Conservation (phyloP, 768 basidiomycete genomes). For the Stropharia rugosoannulata region DNA sequence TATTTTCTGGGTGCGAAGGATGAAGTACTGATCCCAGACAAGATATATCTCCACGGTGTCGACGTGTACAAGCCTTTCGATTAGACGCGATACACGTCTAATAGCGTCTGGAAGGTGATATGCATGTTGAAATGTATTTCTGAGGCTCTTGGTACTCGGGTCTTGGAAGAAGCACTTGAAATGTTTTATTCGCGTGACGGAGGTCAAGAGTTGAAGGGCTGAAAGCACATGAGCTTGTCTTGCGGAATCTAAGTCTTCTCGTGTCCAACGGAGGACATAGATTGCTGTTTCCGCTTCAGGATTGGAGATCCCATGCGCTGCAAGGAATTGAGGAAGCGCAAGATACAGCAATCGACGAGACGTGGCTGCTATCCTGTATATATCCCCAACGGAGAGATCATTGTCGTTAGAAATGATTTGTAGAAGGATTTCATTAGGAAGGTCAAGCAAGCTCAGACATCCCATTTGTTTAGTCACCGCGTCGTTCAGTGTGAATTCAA, state of each 20-base stretch:
- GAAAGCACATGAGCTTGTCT: constrained; percentile 12
- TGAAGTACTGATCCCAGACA: constrained; percentile 20
- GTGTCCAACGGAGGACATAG: constrained; percentile 15
- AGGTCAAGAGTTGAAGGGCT: constrained; percentile 10
- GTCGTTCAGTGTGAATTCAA: neutral
- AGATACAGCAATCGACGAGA: constrained; percentile 10
- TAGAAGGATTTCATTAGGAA: constrained; percentile 19
- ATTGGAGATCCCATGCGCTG: constrained; percentile 12
- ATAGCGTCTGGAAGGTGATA: constrained; percentile 18
- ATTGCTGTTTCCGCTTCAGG: constrained; percentile 13
- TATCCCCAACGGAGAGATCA: constrained; percentile 11
- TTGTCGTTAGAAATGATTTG: constrained; percentile 9
- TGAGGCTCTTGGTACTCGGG: constrained; percentile 9
- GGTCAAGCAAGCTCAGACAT: constrained; percentile 6
- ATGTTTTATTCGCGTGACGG: constrained; percentile 11
- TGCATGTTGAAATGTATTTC: constrained; percentile 16
- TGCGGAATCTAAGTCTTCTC: neutral
- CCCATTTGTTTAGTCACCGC: neutral
- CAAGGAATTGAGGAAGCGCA: constrained; percentile 15
- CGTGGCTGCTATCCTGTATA: constrained; percentile 10
- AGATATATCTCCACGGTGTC: constrained; percentile 17
- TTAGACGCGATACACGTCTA: constrained; percentile 12
- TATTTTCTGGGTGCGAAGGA: constrained; percentile 5
- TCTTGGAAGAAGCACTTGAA: constrained; percentile 22
- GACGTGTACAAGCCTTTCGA: constrained; percentile 11